Base-by-base conservation (phyloP, 805 yeast species). In the Isabelozyma rhagii region DNA sequence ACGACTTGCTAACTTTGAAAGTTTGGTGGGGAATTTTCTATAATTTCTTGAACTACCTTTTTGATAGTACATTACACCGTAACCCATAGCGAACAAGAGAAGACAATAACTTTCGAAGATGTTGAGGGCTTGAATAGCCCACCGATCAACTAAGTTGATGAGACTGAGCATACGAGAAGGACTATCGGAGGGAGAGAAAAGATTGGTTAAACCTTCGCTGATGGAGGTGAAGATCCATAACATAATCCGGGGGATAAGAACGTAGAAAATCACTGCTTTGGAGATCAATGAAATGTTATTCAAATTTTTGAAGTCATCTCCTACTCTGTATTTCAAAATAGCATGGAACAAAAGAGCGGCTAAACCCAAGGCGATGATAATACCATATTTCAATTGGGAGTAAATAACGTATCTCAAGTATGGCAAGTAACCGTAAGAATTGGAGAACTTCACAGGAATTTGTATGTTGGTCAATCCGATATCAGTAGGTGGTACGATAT, bases 51-150 rank as follows among this genome's bases (percentile, higher is more conserved):
- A 55, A 8, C 51, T 56, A 1, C 58, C 60, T 36, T 50, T 51
- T 39, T 60, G 63, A 49, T 59, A 63, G 50, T 64, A 68, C 21
- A 67, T 50, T 5, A 67, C 69, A 3, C 74, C 74, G 45, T 64
- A 67, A 1, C 74, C 74, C 72, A 68, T 67, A 31, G 68, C 52
- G 45, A 69, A 65, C 34, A 66, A 43, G 38, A 67, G 58, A 13
- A 59, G 41, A 43, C 58, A 47, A 43, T 50, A 60, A 9, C 52
- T 45, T n/a, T 49, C 10, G 6, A 49, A 39, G 10, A 48, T 25
- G 3, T 7, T 25, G 41, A 51, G 60, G 31, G 49, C 34, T 9
- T 17, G 13, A 8, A 4, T n/a, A 39, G 49, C 7, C 55, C 56
- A 48, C 4, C 29, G 14, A 15, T 34, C 17, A 10, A 38, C 28